phyloP scores from a whole-genome alignment of 2,329 filamentous ascomycete species.

The Penicillium nordicum region DNA sequence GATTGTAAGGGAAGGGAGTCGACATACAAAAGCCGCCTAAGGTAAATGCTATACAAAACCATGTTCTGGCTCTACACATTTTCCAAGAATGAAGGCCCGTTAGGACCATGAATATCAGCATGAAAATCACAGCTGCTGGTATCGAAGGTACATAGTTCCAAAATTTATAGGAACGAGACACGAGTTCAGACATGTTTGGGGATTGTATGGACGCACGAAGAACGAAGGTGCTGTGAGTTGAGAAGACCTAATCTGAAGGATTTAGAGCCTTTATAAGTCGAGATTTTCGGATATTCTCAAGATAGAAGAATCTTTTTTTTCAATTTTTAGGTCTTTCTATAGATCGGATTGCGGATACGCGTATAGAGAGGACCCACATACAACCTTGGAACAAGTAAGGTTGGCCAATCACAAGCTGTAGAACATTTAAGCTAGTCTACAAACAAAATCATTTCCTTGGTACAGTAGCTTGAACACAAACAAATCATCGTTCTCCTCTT shows the following conservation, averaged over 20 bases:
- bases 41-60: constrained; percentile 16
- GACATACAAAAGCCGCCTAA: constrained; percentile 14
- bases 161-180: constrained; percentile 9
- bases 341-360: neutral
- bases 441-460: neutral
- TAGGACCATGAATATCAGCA: constrained; percentile 10
- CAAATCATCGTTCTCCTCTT: neutral
- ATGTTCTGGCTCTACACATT: constrained; percentile 7
- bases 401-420: neutral
- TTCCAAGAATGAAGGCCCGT: constrained; percentile 14
- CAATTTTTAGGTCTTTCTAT: neutral
- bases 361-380: neutral
- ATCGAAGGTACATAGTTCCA: constrained; percentile 14
- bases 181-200: constrained; percentile 2
- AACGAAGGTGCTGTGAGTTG: neutral
- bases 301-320: neutral
- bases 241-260: neutral
- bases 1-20: neutral
- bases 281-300: neutral
- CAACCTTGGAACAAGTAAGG: neutral
- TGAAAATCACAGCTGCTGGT: constrained; percentile 13
- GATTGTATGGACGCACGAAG: neutral
- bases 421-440: neutral
- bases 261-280: neutral
- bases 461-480: neutral